phyloP scores from a whole-genome alignment of 805 yeast genomes.

The Blastobotrys mokoenaii region DNA sequence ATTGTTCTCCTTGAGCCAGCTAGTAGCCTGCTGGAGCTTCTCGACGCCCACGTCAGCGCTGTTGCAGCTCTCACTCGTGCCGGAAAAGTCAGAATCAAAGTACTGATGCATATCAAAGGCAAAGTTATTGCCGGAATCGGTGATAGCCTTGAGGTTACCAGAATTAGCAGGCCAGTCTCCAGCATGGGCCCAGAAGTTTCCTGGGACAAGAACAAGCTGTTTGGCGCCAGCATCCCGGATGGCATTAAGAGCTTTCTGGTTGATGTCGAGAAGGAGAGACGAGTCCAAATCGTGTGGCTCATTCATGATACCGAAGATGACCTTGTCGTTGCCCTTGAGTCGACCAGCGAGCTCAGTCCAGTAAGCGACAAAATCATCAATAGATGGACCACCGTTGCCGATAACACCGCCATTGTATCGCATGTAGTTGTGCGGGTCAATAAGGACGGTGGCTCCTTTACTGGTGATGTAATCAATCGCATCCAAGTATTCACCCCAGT shows the following conservation, averaged over 20 bases:
- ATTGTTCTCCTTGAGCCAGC: background rate
- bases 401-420: constrained; percentile 3
- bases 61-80: background rate
- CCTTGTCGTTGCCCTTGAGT: background rate
- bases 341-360: constrained; percentile 11
- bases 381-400: background rate
- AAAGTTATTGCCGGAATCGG: background rate
- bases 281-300: background rate
- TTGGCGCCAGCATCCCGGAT: too few species aligned
- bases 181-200: too few species aligned
- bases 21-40: background rate
- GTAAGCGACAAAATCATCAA: background rate
- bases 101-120: constrained; percentile 3
- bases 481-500: background rate
- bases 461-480: background rate
- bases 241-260: background rate
- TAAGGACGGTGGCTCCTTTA: background rate
- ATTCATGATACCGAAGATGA: background rate
- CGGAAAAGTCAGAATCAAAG: constrained; percentile 2
- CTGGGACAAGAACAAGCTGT: too few species aligned
- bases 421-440: constrained; percentile 5
- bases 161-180: too few species aligned
- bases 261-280: background rate
- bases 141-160: background rate
- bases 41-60: background rate